Evolutionary conservation across 345 rosid species (phyloP).

Genomic region (Populus simonii): DNA sequence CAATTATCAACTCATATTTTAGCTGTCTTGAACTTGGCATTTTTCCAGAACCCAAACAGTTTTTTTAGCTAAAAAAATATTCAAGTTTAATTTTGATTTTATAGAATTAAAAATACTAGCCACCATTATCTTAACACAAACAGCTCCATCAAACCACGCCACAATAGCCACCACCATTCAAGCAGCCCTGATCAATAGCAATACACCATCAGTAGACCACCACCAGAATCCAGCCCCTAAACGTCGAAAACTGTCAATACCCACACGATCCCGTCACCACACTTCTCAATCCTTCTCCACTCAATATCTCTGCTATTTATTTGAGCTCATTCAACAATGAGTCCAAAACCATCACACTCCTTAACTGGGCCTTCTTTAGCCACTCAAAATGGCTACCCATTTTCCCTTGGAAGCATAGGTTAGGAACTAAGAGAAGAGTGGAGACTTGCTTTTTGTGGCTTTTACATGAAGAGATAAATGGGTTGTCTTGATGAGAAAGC

Average conservation of each 20-base stretch:
- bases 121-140: no score
- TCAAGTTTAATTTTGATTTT: no score
- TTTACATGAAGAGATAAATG: slow-evolving; percentile 76
- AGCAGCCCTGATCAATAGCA: no score
- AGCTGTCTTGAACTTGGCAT: no score
- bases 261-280: slow-evolving; percentile 8
- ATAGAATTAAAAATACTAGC: no score
- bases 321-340: slow-evolving; percentile 20
- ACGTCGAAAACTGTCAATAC: slow-evolving; percentile 39
- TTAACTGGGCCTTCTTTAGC: slow-evolving; percentile 29
- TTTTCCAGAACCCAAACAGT: no score
- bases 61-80: no score
- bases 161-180: no score
- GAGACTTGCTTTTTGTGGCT: slow-evolving; percentile 62
- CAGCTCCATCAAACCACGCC: no score
- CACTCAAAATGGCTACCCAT: slow-evolving; percentile 45
- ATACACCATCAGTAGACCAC: no score
- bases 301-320: slow-evolving; percentile 18
- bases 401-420: slow-evolving; percentile 54
- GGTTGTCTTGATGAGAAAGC: slow-evolving; percentile 45
- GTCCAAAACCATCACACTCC: slow-evolving; percentile 14
- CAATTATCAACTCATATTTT: no score
- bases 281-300: slow-evolving; percentile 34
- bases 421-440: slow-evolving; percentile 53
- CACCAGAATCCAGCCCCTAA: no score